These are phyloP conservation scores for Strobilomyces dryophilus DNA, from an alignment of 768 basidiomycete species.

Conservation along the genomic window DNA sequence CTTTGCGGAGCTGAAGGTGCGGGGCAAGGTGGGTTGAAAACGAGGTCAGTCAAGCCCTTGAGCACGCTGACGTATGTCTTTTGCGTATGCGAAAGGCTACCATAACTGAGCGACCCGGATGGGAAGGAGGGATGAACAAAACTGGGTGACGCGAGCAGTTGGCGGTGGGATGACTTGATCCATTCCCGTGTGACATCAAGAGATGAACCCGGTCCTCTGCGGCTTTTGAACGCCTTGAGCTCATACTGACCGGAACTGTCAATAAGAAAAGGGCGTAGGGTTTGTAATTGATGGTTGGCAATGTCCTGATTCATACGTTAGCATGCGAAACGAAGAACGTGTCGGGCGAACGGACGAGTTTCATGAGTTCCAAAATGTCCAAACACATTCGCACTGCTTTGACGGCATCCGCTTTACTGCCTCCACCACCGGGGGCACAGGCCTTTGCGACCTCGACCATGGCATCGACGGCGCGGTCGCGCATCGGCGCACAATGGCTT, in stretches of 20 bases:
- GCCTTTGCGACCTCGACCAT: conserved; percentile 72
- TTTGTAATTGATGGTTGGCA: conserved; percentile 92
- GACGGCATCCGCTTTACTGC: conserved; percentile 60
- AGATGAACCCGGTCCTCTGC: conserved; percentile 42
- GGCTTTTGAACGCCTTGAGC: conserved; percentile 67
- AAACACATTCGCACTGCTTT: conserved; percentile 77
- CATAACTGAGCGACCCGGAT: conserved; percentile 40
- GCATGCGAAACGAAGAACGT: conserved; percentile 10
- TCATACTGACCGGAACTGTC: conserved; percentile 79
- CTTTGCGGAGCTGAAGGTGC: conserved; percentile 32
- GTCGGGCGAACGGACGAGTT: conserved; percentile 60
- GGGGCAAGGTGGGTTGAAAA: conserved; percentile 51
- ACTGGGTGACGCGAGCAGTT: conserved; percentile 37
- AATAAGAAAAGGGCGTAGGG: conserved; percentile 86
- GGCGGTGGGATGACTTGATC: conserved; percentile 53
- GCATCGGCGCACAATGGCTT: conserved; percentile 90
- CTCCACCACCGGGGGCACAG: conserved; percentile 51
- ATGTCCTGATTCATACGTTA: conserved; percentile 64
- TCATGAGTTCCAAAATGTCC: conserved; percentile 93
- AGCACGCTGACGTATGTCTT: conserved; percentile 52
- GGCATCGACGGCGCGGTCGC: conserved; percentile 76
- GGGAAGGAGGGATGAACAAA: conserved; percentile 44
- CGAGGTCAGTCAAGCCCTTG: conserved; percentile 59
- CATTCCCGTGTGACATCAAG: conserved; percentile 60
- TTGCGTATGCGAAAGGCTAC: conserved; percentile 38